These are phyloP conservation scores for Strigomonas culicis DNA, from an alignment of 208 protist species.

Conservation along the genomic window DNA sequence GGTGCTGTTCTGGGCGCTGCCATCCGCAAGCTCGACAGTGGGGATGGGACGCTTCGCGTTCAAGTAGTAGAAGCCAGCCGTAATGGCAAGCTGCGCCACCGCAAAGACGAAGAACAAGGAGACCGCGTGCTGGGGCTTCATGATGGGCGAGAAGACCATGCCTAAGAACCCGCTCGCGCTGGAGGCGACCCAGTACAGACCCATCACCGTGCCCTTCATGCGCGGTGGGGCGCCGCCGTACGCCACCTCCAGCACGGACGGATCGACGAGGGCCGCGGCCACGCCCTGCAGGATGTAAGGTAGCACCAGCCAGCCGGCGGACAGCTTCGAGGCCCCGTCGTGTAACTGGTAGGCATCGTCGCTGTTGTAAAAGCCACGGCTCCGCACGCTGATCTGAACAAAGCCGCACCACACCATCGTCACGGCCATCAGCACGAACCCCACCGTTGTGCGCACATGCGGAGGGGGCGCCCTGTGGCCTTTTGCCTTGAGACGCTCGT, in stretches of 20 bases:
- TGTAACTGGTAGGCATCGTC: conserved; percentile 38
- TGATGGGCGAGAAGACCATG: conserved; percentile 50
- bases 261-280: conserved; percentile 59
- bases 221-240: conserved; percentile 47
- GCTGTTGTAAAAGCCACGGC: conserved; percentile 34
- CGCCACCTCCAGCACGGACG: conserved; percentile 61
- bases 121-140: conserved; percentile 43
- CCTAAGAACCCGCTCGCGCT: conserved; percentile 61
- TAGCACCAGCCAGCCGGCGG: conserved; percentile 40
- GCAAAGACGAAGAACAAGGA: conserved; percentile 47
- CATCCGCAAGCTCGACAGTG: too few species aligned
- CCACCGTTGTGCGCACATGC: conserved; percentile 23
- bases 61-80: conserved; percentile 32
- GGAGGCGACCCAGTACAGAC: conserved; percentile 56
- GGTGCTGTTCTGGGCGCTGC: background rate
- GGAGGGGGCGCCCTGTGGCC: conserved; percentile 16
- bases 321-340: conserved; percentile 23
- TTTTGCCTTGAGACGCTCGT: too few species aligned
- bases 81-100: conserved; percentile 27
- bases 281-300: conserved; percentile 61
- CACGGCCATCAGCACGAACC: conserved; percentile 39
- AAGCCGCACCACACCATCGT: conserved; percentile 58
- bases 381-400: conserved; percentile 33
- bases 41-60: conserved; percentile 18
- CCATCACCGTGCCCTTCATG: conserved; percentile 70